phyloP scores from a whole-genome alignment of 352 stramenopile genomes.

The Peronospora farinosa region DNA sequence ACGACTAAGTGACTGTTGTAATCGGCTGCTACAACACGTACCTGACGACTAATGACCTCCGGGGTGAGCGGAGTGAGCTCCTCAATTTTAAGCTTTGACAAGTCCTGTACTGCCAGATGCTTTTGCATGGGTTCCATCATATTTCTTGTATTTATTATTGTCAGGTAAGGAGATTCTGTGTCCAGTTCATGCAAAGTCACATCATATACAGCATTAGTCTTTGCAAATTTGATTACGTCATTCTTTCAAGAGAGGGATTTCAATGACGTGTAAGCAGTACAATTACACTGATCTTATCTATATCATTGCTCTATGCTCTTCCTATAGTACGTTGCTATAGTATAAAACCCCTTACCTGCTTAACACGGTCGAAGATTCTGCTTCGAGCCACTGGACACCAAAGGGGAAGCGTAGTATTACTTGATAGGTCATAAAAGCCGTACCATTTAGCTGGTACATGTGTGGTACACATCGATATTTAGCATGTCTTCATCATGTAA shows the following conservation, averaged over 20 bases:
- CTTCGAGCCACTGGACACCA: constrained; percentile 28
- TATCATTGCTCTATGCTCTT: not conserved
- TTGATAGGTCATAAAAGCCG: constrained; percentile 13
- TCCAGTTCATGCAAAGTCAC: not conserved
- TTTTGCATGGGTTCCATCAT: constrained; percentile 73
- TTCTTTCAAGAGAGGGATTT: not conserved
- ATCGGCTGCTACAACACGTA: not conserved
- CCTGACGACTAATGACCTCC: constrained; percentile 93
- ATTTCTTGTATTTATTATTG: not conserved
- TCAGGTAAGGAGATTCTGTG: not conserved
- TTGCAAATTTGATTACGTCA: not conserved
- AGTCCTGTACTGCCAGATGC: constrained; percentile 89
- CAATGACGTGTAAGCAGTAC: too few species aligned
- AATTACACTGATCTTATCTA: not conserved
- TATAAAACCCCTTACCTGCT: constrained; percentile 21
- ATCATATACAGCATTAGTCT: not conserved
- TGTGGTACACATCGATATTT: not conserved
- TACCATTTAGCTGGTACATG: constrained; percentile 9
- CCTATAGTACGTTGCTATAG: not conserved
- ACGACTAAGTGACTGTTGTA: not conserved
- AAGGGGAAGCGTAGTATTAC: constrained; percentile 34
- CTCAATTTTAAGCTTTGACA: constrained; percentile 91
- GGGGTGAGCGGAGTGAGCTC: constrained; percentile 96
- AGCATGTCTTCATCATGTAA: too few species aligned
- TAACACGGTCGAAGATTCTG: constrained; percentile 24